phyloP scores from a whole-genome alignment of 1,284 basidiomycete genomes.

The Apiotrichum veenhuisii region DNA sequence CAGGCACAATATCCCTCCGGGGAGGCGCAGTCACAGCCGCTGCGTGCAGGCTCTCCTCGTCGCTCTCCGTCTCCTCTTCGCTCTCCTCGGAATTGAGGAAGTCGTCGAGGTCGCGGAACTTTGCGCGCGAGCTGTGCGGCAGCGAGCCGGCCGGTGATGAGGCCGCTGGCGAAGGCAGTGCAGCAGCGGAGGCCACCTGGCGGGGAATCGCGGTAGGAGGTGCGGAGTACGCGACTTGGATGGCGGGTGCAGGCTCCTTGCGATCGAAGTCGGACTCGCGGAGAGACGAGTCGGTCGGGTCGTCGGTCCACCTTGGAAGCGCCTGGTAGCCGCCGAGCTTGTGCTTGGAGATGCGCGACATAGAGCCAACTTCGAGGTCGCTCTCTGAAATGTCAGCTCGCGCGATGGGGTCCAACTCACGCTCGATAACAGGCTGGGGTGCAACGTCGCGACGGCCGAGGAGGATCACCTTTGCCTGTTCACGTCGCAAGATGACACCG shows the following conservation, averaged over 20 bases:
- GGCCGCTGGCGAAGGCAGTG: neutral
- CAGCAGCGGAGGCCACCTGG: neutral
- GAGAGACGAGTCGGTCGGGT: conserved; percentile 50
- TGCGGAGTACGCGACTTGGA: neutral
- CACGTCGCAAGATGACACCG: conserved; percentile 71
- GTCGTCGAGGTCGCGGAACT: conserved; percentile 48
- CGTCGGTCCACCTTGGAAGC: conserved; percentile 50
- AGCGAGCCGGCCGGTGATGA: conserved; percentile 8
- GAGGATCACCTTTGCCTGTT: conserved; percentile 73
- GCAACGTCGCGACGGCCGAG: conserved; percentile 62
- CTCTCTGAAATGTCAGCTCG: conserved; percentile 12
- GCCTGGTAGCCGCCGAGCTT: conserved; percentile 37
- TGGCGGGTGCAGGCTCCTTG: neutral
- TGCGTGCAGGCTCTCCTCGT: conserved; percentile 29
- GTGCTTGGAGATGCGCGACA: conserved; percentile 38
- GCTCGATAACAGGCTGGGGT: conserved; percentile 52
- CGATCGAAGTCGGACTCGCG: conserved; percentile 45
- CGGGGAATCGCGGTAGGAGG: neutral
- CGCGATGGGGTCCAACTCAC: conserved; percentile 50
- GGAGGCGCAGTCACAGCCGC: conserved; percentile 18
- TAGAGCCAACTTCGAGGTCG: conserved; percentile 39
- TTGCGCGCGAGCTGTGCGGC: conserved; percentile 17
- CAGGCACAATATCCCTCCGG: conserved; percentile 32
- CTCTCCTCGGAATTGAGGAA: conserved; percentile 46
- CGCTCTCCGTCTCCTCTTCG: conserved; percentile 33